Base-by-base conservation (phyloP, 768 basidiomycete genomes). In the Chalciporus piperatus region DNA sequence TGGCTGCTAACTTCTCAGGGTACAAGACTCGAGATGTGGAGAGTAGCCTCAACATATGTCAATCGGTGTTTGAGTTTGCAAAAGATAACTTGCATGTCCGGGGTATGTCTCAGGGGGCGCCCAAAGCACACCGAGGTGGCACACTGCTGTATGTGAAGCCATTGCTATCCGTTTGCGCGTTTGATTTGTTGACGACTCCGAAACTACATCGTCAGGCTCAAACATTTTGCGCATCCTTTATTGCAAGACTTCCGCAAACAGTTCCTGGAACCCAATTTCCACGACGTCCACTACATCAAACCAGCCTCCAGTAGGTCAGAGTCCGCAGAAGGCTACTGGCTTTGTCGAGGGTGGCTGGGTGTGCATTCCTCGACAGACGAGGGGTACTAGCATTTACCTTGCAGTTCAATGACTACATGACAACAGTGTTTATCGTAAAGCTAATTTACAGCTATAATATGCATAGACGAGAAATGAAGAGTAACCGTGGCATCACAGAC, bases 1-100 rank as follows among this genome's bases (percentile, higher is more conserved):
- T 98, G 87, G 90, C 93, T 16, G 83, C 84, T 17, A 93, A 94
- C 65, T 75, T 83, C 52, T 80, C 86, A 2, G 95, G 96, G 6
- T 84, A 87, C 53, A 66, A 75, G 16, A 67, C 70, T 0, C 75
- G 76, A 45, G 95, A 98, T 68, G 77, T 79, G 1, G 77, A 85
- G 60, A 66, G 76, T 10, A 85, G 85, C 51, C 74, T 95, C 28
- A 78, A 85, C 33, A 85, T 98, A 19, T 89, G 85, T 63, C 69
- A 77, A 33, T 82, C 87, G 3, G 93, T 90, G 1, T 80, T 87
- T 52, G 68, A 75, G 39, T 95, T 97, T 63, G 78, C 83, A 4
- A 66, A 70, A 52, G 68, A 65, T 32, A 75, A 84, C 62, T 59
- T 92, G 28, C 69, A 74, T 6, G 76, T 76, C 56, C 77, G 35